Evolutionary conservation across 169 alveolate genomes (phyloP).

Genomic region (Plasmodium blacklocki): DNA sequence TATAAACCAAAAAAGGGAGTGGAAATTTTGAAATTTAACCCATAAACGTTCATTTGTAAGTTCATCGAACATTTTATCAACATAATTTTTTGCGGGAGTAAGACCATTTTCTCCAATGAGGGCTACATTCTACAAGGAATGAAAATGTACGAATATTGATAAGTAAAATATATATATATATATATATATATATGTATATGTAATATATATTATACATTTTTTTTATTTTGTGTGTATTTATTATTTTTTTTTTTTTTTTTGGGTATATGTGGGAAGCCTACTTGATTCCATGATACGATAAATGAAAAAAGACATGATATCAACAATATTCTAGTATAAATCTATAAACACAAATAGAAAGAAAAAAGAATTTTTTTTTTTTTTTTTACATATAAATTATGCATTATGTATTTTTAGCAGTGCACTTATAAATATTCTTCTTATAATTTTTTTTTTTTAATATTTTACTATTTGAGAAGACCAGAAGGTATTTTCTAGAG

Average conservation of each 20-base stretch:
- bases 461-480: slow-evolving; percentile 26
- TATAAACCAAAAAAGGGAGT: slow-evolving; percentile 52
- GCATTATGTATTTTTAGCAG: neutral
- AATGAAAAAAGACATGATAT: slow-evolving; percentile 35
- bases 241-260: neutral
- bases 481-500: slow-evolving; percentile 41
- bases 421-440: neutral
- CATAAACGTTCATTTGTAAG: slow-evolving; percentile 9
- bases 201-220: no score
- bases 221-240: neutral
- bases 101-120: slow-evolving; percentile 54
- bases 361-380: neutral
- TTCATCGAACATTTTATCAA: slow-evolving; percentile 13
- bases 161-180: neutral
- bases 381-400: slow-evolving; percentile 1
- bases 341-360: slow-evolving; percentile 5
- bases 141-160: neutral
- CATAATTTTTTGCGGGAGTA: slow-evolving; percentile 54
- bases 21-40: slow-evolving; percentile 37
- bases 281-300: slow-evolving; percentile 62
- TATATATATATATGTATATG: neutral
- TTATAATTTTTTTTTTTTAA: neutral
- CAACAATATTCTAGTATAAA: slow-evolving; percentile 34
- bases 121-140: slow-evolving; percentile 19
- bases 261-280: neutral